These are phyloP conservation scores for Aspergillus melleus DNA, from an alignment of 2,329 filamentous ascomycete species.

Conservation along the genomic window DNA sequence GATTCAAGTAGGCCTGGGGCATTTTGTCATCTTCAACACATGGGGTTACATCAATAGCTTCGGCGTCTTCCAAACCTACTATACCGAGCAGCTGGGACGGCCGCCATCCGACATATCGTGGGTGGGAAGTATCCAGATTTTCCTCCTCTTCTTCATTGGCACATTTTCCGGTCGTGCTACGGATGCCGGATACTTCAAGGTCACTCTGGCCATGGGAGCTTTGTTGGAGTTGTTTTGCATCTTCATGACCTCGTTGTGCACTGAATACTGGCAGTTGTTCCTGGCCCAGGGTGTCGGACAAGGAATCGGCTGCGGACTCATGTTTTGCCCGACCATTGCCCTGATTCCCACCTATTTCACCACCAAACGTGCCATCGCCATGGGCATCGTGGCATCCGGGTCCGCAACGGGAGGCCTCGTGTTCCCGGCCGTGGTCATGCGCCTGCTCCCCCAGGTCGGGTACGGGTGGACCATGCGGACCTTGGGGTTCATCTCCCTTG, in stretches of 20 bases:
- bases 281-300: slow-evolving; percentile 57
- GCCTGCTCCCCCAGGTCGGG: slow-evolving; percentile 60
- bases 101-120: slow-evolving; percentile 53
- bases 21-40: slow-evolving; percentile 58
- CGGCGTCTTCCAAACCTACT: slow-evolving; percentile 58
- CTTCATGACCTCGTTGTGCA: slow-evolving; percentile 53
- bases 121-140: slow-evolving; percentile 55
- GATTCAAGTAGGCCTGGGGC: slow-evolving; percentile 54
- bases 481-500: slow-evolving; percentile 61
- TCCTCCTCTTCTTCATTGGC: slow-evolving; percentile 52
- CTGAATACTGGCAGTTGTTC: slow-evolving; percentile 52
- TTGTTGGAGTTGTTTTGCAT: slow-evolving; percentile 49
- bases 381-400: slow-evolving; percentile 61
- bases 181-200: slow-evolving; percentile 54
- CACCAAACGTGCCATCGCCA: slow-evolving; percentile 58
- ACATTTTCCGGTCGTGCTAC: slow-evolving; percentile 54
- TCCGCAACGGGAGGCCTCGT: slow-evolving; percentile 63
- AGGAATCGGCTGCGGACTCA: slow-evolving; percentile 56
- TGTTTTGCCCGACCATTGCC: slow-evolving; percentile 57
- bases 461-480: slow-evolving; percentile 66
- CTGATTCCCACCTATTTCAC: slow-evolving; percentile 62
- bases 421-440: slow-evolving; percentile 59
- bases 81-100: slow-evolving; percentile 42
- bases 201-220: slow-evolving; percentile 44
- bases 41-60: slow-evolving; percentile 58